phyloP scores from a whole-genome alignment of 768 basidiomycete species.

The Macrocybe gigantea region DNA sequence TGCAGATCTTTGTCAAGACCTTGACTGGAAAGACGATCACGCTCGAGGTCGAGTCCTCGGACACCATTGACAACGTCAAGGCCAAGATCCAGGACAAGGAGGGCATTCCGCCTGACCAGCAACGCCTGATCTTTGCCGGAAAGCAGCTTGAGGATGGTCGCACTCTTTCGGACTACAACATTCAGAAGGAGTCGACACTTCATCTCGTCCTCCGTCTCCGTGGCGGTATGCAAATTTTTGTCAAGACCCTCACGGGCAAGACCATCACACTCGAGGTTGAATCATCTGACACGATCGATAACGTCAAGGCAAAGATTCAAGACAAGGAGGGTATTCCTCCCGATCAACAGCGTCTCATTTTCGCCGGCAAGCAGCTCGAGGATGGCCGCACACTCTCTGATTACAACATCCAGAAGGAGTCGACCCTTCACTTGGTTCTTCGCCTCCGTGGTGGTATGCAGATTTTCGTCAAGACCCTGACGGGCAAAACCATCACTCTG shows the following conservation, averaged over 20 bases:
- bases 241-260: slow-evolving; percentile 85
- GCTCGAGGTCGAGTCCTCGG: slow-evolving; percentile 80
- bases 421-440: slow-evolving; percentile 68
- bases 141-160: slow-evolving; percentile 92
- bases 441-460: slow-evolving; percentile 72
- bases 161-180: slow-evolving; percentile 87
- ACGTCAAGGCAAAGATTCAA: slow-evolving; percentile 79
- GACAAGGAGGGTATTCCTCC: slow-evolving; percentile 83
- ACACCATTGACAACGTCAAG: slow-evolving; percentile 86
- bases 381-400: slow-evolving; percentile 88
- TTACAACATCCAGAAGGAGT: slow-evolving; percentile 81
- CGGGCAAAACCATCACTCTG: slow-evolving; percentile 71
- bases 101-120: slow-evolving; percentile 80
- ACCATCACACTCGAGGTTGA: slow-evolving; percentile 93
- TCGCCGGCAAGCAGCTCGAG: slow-evolving; percentile 92
- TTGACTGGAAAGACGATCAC: slow-evolving; percentile 90
- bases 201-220: slow-evolving; percentile 81
- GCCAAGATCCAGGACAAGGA: slow-evolving; percentile 95
- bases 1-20: slow-evolving; percentile 83
- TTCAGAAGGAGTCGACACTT: slow-evolving; percentile 85
- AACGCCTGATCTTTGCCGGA: slow-evolving; percentile 87
- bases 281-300: slow-evolving; percentile 90
- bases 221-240: slow-evolving; percentile 90
- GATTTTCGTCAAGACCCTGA: slow-evolving; percentile 66
- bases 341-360: slow-evolving; percentile 87